phyloP scores from a whole-genome alignment of 345 rosid species.

The Hevea brasiliensis region DNA sequence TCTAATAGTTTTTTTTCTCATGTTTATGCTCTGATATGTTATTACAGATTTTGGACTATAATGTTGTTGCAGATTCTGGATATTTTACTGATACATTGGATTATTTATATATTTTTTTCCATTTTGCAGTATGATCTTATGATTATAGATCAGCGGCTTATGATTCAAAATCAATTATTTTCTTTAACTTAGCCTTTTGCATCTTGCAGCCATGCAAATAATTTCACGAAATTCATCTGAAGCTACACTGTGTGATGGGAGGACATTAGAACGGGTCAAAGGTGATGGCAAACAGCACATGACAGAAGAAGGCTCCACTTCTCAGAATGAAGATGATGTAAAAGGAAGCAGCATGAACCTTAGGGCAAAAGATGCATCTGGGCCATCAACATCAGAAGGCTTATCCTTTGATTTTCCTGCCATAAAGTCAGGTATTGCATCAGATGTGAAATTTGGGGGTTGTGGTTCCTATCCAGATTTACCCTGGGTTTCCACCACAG shows the following conservation, averaged over 20 bases:
- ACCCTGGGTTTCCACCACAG: conserved; percentile 96
- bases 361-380: conserved; percentile 42
- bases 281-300: conserved; percentile 67
- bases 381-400: conserved; percentile 50
- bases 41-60: background rate
- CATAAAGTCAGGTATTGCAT: conserved; percentile 85
- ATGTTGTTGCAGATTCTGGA: background rate
- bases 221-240: conserved; percentile 41
- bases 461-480: conserved; percentile 79
- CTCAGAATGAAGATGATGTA: conserved; percentile 51
- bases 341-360: conserved; percentile 41
- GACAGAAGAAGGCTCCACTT: conserved; percentile 72
- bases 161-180: conserved; percentile 13
- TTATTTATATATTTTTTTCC: background rate
- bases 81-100: background rate
- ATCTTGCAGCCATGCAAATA: conserved; percentile 43
- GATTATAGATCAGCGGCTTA: background rate
- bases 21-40: background rate
- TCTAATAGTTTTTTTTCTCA: background rate
- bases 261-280: conserved; percentile 45
- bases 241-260: conserved; percentile 38
- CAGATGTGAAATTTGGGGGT: conserved; percentile 85
- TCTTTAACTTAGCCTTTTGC: conserved; percentile 10
- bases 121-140: background rate
- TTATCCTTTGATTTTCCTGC: conserved; percentile 62